Evolutionary conservation across 495 filamentous ascomycete species (phyloP), one percentile per base, ranked within the genome.

Genomic region (Talaromyces adpressus): DNA sequence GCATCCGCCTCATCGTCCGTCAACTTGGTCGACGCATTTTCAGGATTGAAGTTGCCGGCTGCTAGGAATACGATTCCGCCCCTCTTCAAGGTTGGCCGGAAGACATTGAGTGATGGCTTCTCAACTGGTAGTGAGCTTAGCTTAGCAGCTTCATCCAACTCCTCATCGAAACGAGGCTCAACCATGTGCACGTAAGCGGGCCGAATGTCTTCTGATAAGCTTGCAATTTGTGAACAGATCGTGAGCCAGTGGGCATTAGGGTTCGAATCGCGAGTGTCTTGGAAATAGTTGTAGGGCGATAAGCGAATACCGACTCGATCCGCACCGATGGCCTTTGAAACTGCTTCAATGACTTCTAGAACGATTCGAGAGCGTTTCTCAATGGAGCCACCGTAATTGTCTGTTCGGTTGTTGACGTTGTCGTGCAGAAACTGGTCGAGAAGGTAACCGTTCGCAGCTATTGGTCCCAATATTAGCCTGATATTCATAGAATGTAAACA

Each of bases 351-450:
- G 6, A 88, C 80, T 69, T 91, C 89, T n/a, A 90, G 36, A 2
- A 75, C 80, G 62, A 93, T 88, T 25, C 84, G 82, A 7, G 84
- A 77, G 20, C 90, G 81, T 64, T 89, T 89, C 77, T 90, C 88
- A 18, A 91, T 71, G 65, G 81, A 86, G 25, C 89, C 88, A 25
- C 89, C 89, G 69, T 84, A 92, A 18, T 64, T 56, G 68, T 92
- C 89, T 5, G 79, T 85, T 3, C 89, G 82, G 67, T 77, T 69
- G 73, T 92, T 92, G 63, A 67, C 74, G 11, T 67, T 75, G 66
- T 87, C 84, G 67, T 89, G 87, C 1, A 74, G 75, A 70, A 92
- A 92, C 72, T 92, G 89, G 68, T 92, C 87, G 56, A 90, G 74
- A 51, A 92, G 73, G 68, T 90, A 91, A 6, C 89, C 89, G 74